A percentile compares a stretch with the other conserved stretches of the same genome.
Conservation (phyloP, 208 protist species). For the Trypanosoma melophagium region DNA sequence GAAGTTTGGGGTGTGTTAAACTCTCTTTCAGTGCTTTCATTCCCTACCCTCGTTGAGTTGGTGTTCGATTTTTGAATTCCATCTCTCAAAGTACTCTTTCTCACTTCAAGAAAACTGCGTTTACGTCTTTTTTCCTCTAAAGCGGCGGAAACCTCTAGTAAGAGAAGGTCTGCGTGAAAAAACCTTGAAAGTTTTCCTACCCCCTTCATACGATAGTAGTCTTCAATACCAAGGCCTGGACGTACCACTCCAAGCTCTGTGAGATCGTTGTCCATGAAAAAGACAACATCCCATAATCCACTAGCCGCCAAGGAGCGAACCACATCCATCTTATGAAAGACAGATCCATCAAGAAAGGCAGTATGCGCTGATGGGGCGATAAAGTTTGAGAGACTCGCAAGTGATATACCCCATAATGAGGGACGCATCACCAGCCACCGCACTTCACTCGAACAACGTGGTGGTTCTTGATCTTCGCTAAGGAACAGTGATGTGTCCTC, state of each 20-base stretch:
- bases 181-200: conserved; percentile 42
- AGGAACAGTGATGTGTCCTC: conserved; percentile 43
- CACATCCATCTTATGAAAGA: conserved; percentile 83
- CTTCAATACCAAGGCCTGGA: conserved; percentile 54
- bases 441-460: conserved; percentile 30
- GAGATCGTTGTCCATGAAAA: conserved; percentile 89
- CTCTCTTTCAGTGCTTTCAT: neutral
- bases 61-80: too few species aligned
- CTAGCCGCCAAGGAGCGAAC: conserved; percentile 76
- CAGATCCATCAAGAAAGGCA: conserved; percentile 73
- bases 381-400: conserved; percentile 58
- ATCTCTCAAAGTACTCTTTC: too few species aligned
- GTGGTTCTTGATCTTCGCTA: conserved; percentile 20
- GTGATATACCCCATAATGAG: conserved; percentile 74
- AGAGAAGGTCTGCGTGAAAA: conserved; percentile 62
- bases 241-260: conserved; percentile 72
- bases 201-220: conserved; percentile 48
- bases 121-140: conserved; percentile 27
- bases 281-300: conserved; percentile 76
- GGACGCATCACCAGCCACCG: conserved; percentile 81
- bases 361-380: conserved; percentile 62
- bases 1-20: too few species aligned
- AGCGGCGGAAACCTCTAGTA: conserved; percentile 52
- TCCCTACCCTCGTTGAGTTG: neutral
- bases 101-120: neutral